A percentile compares a stretch with the other conserved stretches of the same genome.
phyloP scores from a whole-genome alignment of 768 basidiomycete species.

The Suillus tomentosus region DNA sequence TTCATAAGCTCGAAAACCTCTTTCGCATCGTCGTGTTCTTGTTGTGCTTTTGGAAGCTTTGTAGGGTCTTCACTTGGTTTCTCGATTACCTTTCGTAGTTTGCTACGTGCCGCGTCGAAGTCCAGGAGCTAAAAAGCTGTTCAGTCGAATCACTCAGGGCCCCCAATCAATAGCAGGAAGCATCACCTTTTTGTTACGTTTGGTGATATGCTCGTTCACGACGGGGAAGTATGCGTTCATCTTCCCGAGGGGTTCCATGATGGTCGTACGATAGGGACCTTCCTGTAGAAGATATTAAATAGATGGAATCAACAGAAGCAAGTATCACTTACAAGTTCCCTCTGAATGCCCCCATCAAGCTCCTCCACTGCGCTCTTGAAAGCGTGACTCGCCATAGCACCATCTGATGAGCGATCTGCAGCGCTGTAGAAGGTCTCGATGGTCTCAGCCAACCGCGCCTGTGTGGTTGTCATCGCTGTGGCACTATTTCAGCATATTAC shows the following conservation, averaged over 20 bases:
- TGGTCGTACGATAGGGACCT: slow-evolving; percentile 89
- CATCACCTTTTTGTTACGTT: slow-evolving; percentile 93
- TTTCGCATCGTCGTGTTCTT: slow-evolving; percentile 93
- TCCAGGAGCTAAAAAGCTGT: slow-evolving; percentile 72
- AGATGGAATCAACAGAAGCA: slow-evolving; percentile 10
- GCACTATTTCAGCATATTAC: slow-evolving; percentile 4
- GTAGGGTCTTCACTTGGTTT: slow-evolving; percentile 94
- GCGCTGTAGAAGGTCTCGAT: slow-evolving; percentile 91
- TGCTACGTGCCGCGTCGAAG: slow-evolving; percentile 91
- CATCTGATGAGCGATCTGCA: slow-evolving; percentile 80
- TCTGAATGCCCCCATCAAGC: slow-evolving; percentile 77
- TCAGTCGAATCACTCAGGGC: background rate
- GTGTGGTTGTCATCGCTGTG: slow-evolving; percentile 91
- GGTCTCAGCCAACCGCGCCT: slow-evolving; percentile 90
- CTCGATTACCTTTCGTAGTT: slow-evolving; percentile 83
- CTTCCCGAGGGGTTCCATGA: slow-evolving; percentile 94
- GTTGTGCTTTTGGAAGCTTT: slow-evolving; percentile 89
- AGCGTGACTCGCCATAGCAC: slow-evolving; percentile 96
- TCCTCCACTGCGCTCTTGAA: slow-evolving; percentile 96
- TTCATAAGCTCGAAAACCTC: slow-evolving; percentile 95
- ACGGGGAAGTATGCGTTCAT: slow-evolving; percentile 95
- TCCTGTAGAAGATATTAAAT: slow-evolving; percentile 54
- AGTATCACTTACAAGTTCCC: slow-evolving; percentile 73
- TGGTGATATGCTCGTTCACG: slow-evolving; percentile 90
- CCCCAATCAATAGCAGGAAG: background rate